These are phyloP conservation scores for Trypanosoma boissoni DNA, from an alignment of 208 protist species.

Conservation along the genomic window DNA sequence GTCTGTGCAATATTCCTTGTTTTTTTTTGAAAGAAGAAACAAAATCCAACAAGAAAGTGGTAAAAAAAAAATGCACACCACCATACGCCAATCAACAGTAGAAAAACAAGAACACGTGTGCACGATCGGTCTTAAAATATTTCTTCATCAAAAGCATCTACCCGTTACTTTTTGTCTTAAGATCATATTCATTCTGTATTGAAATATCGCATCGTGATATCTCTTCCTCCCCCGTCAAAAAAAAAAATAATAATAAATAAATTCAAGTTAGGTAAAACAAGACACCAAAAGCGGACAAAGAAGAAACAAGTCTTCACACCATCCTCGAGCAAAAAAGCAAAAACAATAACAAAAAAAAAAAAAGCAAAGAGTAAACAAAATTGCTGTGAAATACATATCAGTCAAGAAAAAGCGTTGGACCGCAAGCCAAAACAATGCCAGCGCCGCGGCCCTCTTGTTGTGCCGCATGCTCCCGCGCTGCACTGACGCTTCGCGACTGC, in stretches of 20 bases:
- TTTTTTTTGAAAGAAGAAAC: too few species aligned
- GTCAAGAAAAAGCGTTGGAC: slow-evolving; percentile 62
- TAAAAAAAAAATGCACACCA: too few species aligned
- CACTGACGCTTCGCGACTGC: slow-evolving; percentile 14
- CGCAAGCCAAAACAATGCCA: slow-evolving; percentile 58
- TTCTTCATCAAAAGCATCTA: too few species aligned
- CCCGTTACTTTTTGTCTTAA: too few species aligned
- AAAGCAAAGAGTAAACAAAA: slow-evolving; percentile 14
- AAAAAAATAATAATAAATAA: not conserved
- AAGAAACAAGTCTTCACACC: slow-evolving; percentile 15
- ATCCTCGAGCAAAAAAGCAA: slow-evolving; percentile 1
- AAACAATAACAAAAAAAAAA: slow-evolving; percentile 12
- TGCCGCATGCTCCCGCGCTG: not conserved
- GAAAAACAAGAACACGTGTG: too few species aligned
- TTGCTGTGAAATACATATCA: slow-evolving; percentile 11
- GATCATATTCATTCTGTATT: too few species aligned
- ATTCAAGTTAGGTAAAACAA: not conserved
- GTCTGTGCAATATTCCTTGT: too few species aligned
- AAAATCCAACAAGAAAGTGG: too few species aligned
- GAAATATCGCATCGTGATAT: too few species aligned
- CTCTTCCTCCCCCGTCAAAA: slow-evolving; percentile 3
- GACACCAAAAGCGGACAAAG: slow-evolving; percentile 12
- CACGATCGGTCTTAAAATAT: too few species aligned
- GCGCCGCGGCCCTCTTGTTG: slow-evolving; percentile 35
- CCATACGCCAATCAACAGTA: too few species aligned